Base-by-base conservation (phyloP, 805 yeast species). In the Kuraishia cidri region DNA sequence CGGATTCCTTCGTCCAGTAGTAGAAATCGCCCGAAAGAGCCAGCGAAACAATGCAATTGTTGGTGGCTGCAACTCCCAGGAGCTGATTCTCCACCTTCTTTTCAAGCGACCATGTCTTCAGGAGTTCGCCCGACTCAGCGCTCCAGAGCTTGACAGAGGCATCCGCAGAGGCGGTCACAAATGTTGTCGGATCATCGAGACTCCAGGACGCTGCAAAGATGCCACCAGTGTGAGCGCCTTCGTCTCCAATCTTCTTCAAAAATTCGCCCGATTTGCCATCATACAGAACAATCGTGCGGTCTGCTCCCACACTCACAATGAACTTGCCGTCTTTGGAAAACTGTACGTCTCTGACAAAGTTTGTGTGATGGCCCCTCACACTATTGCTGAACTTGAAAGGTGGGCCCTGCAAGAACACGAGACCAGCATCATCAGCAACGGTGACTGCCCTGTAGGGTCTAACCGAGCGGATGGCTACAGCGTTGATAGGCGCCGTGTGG, bases 401-500 rank as follows among this genome's bases (percentile, higher is more conserved):
- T 3, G 97, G 96, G 2, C 97, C 97, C 34, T 77, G 76, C 50
- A 72, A 76, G 50, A 87, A 87, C 2, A 88, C 94, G 42, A 88
- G 56, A 2, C 84, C 79, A 33, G 78, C 75, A 52, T 92, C 97
- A 50, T 88, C 96, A 25, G 94, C 74, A 6, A 81, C 97, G 3
- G 97, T 87, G 5, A 82, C 94, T 0, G 95, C 95, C 36, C 95
- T 66, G 62, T 82, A 85, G 7, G 98, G 98, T 56, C 98, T 74
- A 41, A 70, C 73, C 14, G 88, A 86, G 48, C 81, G 79, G 42
- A 90, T 79, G 36, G 81, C 75, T 14, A 87, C 95, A 0, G 92
- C 85, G 48, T 83, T 86, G 49, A 90, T 75, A 30, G 72, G 74
- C 17, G 85, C 78, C 12, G 90, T 70, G 52, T 92, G 98, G 16